Base-by-base conservation (phyloP, 2,329 filamentous ascomycete species). In the Scedosporium minutisporum region DNA sequence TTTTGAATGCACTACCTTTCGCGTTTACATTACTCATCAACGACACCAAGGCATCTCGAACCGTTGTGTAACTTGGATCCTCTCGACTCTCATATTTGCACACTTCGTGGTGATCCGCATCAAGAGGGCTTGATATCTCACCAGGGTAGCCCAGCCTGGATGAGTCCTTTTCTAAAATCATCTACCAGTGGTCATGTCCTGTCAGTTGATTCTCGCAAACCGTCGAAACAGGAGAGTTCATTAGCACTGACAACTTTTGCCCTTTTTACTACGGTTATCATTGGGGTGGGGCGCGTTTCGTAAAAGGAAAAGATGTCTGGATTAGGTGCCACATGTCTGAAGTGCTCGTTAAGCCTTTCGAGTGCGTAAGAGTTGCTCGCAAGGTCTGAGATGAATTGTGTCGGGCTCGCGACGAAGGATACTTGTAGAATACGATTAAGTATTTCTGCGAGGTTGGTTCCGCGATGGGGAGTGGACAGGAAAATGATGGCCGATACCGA, bases 401-500 rank as follows among this genome's bases (percentile, higher is more conserved):
- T 67, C 7, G 65, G 63, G 4, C 63, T 64, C 10, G 23, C 12
- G 12, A 42, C 21, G 21, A 65, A 66, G 18, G 67, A 66, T 2
- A 67, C 29, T 2, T 51, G 65, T 0, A 73, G 62, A n/a, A 72
- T 66, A n/a, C 66, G 69, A 25, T 69, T 70, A 3, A 73, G 58
- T 4, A 65, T 64, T n/a, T 65, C 58, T 1, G 71, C 71, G 41
- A 67, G 68, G 33, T 73, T 65, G 1, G 72, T 70, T 0, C 73
- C 74, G 10, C 70, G 63, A 58, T 76, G 74, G 0, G 74, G 73
- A 2, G 73, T 75, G 0, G 72, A 70, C 6, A 76, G 66, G 62
- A 76, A 75, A 65, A 70, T 70, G 7, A 75, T 71, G 42, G 65
- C 65, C 23, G 64, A 65, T 5, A 72, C 67, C 10, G 69, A 66